A percentile compares a stretch with the other conserved stretches of the same genome.
These are phyloP conservation scores for Hemerocallis citrina DNA, from an alignment of 106 monocot genomes.

Conservation along the genomic window DNA sequence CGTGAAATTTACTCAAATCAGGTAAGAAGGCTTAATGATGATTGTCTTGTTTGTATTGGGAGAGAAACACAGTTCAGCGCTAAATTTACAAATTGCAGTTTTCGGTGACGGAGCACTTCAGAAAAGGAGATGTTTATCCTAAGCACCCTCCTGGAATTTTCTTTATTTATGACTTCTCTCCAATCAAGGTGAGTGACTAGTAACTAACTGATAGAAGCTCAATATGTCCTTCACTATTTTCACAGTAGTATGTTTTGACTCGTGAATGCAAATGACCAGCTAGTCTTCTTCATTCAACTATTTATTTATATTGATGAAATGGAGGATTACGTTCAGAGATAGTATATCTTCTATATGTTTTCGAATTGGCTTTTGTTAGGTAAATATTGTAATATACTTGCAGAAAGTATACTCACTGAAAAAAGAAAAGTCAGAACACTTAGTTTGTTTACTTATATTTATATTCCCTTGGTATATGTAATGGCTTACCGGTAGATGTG, in stretches of 20 bases:
- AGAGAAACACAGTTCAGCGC: not conserved
- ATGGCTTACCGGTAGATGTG: too few species aligned
- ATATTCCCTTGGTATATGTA: too few species aligned
- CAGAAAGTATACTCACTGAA: too few species aligned
- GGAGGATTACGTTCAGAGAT: too few species aligned
- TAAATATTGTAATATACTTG: too few species aligned
- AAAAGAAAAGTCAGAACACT: too few species aligned
- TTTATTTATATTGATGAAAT: too few species aligned
- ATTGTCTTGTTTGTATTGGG: not conserved
- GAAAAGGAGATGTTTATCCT: constrained; percentile 47
- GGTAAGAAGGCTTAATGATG: constrained; percentile 26
- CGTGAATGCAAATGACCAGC: not conserved
- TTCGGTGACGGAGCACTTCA: constrained; percentile 89
- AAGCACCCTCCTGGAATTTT: constrained; percentile 60
- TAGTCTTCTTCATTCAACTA: not conserved
- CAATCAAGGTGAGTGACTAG: constrained; percentile 58
- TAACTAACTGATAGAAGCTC: not conserved
- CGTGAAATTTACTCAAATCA: constrained; percentile 89
- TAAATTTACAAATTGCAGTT: constrained; percentile 39
- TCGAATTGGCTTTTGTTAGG: too few species aligned
- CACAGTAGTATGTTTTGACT: not conserved
- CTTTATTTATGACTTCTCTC: constrained; percentile 88
- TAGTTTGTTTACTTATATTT: too few species aligned
- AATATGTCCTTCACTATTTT: not conserved
- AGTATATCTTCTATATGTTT: too few species aligned